phyloP scores from a whole-genome alignment of 768 basidiomycete species.

The Pleurotus sapidus region DNA sequence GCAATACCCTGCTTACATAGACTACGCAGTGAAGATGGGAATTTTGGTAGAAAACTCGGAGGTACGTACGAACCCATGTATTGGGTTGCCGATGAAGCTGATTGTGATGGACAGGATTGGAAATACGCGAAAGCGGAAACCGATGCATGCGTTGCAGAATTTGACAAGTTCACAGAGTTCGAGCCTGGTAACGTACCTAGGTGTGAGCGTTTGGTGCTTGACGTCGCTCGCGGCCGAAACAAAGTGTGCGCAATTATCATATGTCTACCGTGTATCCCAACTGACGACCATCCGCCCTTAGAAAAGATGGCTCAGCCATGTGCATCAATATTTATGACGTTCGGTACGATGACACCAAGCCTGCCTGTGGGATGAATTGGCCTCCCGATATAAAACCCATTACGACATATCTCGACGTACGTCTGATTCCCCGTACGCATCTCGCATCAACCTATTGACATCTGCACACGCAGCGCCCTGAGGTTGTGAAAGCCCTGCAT shows the following conservation, averaged over 20 bases:
- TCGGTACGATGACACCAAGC: slow-evolving; percentile 78
- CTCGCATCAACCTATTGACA: slow-evolving; percentile 1
- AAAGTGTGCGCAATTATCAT: slow-evolving; percentile 30
- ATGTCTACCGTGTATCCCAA: neutral
- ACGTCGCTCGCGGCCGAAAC: slow-evolving; percentile 37
- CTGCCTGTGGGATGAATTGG: slow-evolving; percentile 98
- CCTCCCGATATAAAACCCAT: slow-evolving; percentile 81
- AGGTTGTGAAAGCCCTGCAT: slow-evolving; percentile 83
- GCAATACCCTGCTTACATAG: slow-evolving; percentile 90
- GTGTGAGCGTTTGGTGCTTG: slow-evolving; percentile 60
- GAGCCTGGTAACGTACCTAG: slow-evolving; percentile 53
- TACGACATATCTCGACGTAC: slow-evolving; percentile 75
- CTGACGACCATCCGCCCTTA: slow-evolving; percentile 22
- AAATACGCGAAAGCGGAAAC: slow-evolving; percentile 53
- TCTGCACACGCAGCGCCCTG: slow-evolving; percentile 52
- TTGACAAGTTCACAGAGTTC: slow-evolving; percentile 32
- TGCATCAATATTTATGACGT: slow-evolving; percentile 97
- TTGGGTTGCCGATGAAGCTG: neutral
- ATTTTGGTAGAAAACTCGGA: slow-evolving; percentile 70
- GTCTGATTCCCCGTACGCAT: slow-evolving; percentile 24
- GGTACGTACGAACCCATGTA: slow-evolving; percentile 31
- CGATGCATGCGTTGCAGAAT: slow-evolving; percentile 55
- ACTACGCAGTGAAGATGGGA: slow-evolving; percentile 79
- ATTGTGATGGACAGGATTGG: slow-evolving; percentile 45
- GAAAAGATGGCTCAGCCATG: slow-evolving; percentile 63